phyloP scores from a whole-genome alignment of 2,329 filamentous ascomycete species.

The Catunica adiposa region DNA sequence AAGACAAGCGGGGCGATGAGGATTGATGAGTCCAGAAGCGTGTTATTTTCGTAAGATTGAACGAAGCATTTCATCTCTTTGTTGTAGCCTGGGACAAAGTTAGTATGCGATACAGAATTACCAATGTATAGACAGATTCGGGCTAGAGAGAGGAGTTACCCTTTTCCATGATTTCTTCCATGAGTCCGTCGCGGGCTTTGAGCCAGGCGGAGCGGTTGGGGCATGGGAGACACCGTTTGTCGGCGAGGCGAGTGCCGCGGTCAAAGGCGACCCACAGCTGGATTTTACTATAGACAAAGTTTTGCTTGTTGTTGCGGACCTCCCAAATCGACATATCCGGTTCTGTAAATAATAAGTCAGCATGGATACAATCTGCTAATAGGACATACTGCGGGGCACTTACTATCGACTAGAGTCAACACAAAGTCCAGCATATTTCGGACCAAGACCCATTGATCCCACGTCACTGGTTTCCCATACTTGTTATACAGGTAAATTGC shows the following conservation, averaged over 20 bases:
- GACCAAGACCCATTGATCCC: conserved; percentile 59
- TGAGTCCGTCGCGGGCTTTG: conserved; percentile 47
- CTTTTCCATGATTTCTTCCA: conserved; percentile 63
- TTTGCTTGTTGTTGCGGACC: conserved; percentile 56
- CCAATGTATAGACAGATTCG: too few species aligned
- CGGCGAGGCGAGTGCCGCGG: conserved; percentile 53
- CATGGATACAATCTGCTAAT: background rate
- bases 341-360: conserved; percentile 24
- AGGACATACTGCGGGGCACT: conserved; percentile 12
- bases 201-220: conserved; percentile 53
- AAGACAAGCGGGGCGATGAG: conserved; percentile 65
- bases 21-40: conserved; percentile 56
- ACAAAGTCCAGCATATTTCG: conserved; percentile 58
- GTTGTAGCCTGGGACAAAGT: conserved; percentile 41
- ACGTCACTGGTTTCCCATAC: conserved; percentile 58
- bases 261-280: conserved; percentile 75
- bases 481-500: conserved; percentile 66
- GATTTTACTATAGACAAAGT: conserved; percentile 68
- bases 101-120: too few species aligned
- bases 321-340: conserved; percentile 78
- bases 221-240: conserved; percentile 61
- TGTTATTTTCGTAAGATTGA: conserved; percentile 58
- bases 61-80: conserved; percentile 51
- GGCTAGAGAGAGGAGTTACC: too few species aligned
- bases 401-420: conserved; percentile 45